These are phyloP conservation scores for Psidium guajava DNA, from an alignment of 345 rosid species.

Conservation along the genomic window DNA sequence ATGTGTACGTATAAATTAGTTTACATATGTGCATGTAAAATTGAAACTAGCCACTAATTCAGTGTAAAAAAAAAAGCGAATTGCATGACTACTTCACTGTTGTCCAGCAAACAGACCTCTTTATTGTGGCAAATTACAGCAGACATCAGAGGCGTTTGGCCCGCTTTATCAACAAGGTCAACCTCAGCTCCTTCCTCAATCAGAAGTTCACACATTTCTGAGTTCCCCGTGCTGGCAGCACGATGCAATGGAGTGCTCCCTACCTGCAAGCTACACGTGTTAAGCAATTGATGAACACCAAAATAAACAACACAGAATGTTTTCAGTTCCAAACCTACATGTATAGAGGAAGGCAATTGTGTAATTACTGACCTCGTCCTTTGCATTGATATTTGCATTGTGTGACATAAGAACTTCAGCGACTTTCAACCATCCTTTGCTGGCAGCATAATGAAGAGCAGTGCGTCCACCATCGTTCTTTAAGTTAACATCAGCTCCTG, in stretches of 20 bases:
- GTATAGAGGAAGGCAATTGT: background rate
- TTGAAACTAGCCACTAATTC: background rate
- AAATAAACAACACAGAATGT: background rate
- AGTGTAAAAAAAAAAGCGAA: background rate
- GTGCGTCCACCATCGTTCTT: slow-evolving; percentile 77
- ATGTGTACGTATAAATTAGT: background rate
- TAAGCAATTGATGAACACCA: background rate
- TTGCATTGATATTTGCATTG: slow-evolving; percentile 51
- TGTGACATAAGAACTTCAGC: slow-evolving; percentile 56
- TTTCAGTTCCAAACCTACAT: background rate
- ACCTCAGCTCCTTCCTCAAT: slow-evolving; percentile 93
- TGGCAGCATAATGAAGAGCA: slow-evolving; percentile 95
- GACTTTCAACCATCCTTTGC: slow-evolving; percentile 71
- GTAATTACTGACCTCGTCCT: slow-evolving; percentile 59
- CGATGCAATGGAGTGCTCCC: slow-evolving; percentile 87
- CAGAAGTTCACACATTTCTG: slow-evolving; percentile 56
- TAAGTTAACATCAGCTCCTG: slow-evolving; percentile 73
- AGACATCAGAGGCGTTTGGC: slow-evolving; percentile 84
- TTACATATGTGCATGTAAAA: background rate
- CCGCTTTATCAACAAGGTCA: slow-evolving; percentile 65
- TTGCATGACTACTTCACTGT: background rate
- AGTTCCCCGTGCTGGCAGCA: slow-evolving; percentile 78
- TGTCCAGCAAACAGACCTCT: slow-evolving; percentile 28
- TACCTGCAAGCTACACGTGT: slow-evolving; percentile 29
- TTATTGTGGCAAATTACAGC: slow-evolving; percentile 62